Percentiles rank a stretch among this genome's conserved stretches.
These are phyloP conservation scores for Nicotiana tomentosiformis DNA, from an alignment of 257 asterid genomes.

Conservation along the genomic window DNA sequence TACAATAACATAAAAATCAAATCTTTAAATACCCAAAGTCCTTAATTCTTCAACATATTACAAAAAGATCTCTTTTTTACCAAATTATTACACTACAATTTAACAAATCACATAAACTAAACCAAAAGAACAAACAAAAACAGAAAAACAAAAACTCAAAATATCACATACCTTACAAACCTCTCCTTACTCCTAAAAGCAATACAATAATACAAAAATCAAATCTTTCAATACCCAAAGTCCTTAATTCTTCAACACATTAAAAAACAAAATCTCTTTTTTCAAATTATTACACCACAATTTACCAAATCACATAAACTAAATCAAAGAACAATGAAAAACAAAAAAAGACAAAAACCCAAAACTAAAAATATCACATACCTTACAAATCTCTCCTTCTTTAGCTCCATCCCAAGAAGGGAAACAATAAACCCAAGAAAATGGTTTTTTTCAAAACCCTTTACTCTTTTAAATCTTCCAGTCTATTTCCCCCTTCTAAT, in stretches of 20 bases:
- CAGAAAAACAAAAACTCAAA: constrained; percentile 4
- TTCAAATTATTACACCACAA: background rate
- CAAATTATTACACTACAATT: background rate
- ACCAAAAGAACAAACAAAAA: background rate
- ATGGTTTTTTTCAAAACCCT: background rate
- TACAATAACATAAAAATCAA: background rate
- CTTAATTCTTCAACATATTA: constrained; percentile 3
- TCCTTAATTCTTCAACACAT: constrained; percentile 8
- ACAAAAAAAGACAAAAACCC: background rate
- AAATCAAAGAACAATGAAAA: background rate
- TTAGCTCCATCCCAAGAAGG: constrained; percentile 41
- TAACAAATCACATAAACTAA: background rate
- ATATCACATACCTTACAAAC: constrained; percentile 60
- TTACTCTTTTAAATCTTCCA: background rate
- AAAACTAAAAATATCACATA: constrained; percentile 18
- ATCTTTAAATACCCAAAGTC: background rate
- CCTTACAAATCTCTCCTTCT: constrained; percentile 81
- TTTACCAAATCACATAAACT: background rate
- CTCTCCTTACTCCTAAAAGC: constrained; percentile 34
- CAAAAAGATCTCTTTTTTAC: constrained; percentile 14
- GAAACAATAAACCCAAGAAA: constrained; percentile 13
- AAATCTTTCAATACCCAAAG: background rate
- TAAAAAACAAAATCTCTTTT: constrained; percentile 16
- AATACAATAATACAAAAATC: background rate
- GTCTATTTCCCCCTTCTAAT: background rate